phyloP scores from a whole-genome alignment of 768 basidiomycete species.

The Favolaschia claudopus region DNA sequence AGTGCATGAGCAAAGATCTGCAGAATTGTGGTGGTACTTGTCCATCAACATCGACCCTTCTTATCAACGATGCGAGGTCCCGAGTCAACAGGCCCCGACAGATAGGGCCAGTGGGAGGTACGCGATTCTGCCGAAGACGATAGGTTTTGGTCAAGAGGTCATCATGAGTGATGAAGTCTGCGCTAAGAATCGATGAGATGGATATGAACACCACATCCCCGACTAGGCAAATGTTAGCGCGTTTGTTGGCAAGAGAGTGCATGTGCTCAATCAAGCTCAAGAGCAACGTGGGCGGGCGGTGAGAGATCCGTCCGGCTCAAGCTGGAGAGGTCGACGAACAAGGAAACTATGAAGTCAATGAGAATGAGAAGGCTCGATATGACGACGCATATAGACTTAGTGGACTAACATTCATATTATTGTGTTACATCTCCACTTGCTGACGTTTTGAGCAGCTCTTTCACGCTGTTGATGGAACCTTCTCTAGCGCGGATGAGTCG shows the following conservation, averaged over 20 bases:
- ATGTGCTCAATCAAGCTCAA: background rate
- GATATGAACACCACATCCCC: too few relatives aligned
- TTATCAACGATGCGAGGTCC: conserved; percentile 12
- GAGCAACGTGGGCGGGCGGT: conserved; percentile 1
- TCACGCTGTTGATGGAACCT: conserved; percentile 70
- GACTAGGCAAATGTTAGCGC: too few relatives aligned
- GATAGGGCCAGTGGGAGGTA: background rate
- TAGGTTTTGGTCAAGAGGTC: conserved; percentile 1
- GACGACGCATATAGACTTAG: background rate
- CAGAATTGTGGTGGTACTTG: too few relatives aligned
- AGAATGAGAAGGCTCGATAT: background rate
- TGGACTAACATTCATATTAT: background rate
- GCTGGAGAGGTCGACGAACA: background rate
- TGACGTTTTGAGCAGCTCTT: conserved; percentile 57
- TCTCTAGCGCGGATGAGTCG: conserved; percentile 76
- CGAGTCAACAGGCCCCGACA: conserved; percentile 15
- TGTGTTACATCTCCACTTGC: background rate
- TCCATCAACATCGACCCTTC: too few relatives aligned
- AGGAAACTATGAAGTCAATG: background rate
- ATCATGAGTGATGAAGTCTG: conserved; percentile 1
- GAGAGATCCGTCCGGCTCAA: conserved; percentile 4
- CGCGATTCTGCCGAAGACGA: conserved; percentile 3
- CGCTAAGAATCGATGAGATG: too few relatives aligned
- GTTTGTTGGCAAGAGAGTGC: too few relatives aligned
- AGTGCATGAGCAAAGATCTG: too few relatives aligned